Conservation (phyloP, 1,139 yeast genomes). For the Protomyces inouyei region DNA sequence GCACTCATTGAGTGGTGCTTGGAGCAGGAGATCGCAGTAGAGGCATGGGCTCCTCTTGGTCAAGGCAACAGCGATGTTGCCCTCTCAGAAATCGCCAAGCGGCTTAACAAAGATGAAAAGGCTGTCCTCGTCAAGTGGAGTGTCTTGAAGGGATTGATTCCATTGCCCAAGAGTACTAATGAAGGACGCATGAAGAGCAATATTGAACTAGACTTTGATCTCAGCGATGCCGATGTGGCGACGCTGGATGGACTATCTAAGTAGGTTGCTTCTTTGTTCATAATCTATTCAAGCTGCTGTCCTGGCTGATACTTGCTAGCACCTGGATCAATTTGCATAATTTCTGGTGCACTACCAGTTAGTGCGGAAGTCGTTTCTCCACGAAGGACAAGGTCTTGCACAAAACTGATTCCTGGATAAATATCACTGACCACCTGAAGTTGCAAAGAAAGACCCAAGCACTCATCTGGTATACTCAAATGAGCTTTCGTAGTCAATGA, state of each 20-base stretch:
- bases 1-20: conserved; percentile 48
- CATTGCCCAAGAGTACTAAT: conserved; percentile 67
- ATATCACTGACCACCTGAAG: conserved; percentile 9
- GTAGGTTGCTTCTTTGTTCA: neutral
- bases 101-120: conserved; percentile 43
- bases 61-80: conserved; percentile 56
- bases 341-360: neutral
- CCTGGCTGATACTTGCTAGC: neutral
- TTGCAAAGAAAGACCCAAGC: conserved; percentile 27
- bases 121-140: conserved; percentile 48
- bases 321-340: conserved; percentile 14
- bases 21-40: conserved; percentile 49
- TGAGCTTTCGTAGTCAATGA: conserved; percentile 6
- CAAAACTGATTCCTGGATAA: conserved; percentile 16
- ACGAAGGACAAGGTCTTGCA: neutral
- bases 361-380: neutral
- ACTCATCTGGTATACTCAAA: conserved; percentile 43
- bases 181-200: conserved; percentile 58
- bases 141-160: conserved; percentile 51
- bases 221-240: neutral
- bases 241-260: neutral
- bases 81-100: conserved; percentile 38
- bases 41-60: conserved; percentile 61
- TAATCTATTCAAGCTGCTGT: conserved; percentile 13
- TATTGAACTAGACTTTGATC: neutral